These are phyloP conservation scores for Suhomyces vadensis DNA, from an alignment of 805 yeast genomes.

Conservation along the genomic window DNA sequence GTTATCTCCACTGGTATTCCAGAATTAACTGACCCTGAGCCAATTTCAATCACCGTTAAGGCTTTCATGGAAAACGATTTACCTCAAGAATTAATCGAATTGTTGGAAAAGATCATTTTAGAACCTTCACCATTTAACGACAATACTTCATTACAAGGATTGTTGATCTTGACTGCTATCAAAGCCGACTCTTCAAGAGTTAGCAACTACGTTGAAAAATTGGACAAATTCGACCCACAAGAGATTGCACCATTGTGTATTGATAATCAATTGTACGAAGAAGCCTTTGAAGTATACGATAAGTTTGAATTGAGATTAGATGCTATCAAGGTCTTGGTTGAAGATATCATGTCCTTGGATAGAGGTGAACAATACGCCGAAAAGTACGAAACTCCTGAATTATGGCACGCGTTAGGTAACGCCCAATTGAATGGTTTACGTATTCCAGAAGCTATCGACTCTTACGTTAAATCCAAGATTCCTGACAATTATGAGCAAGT, in stretches of 20 bases:
- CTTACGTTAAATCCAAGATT: slow-evolving; percentile 89
- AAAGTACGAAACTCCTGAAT: slow-evolving; percentile 76
- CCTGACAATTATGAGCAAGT: slow-evolving; percentile 88
- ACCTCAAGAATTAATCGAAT: slow-evolving; percentile 89
- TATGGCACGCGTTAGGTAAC: slow-evolving; percentile 94
- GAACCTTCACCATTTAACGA: slow-evolving; percentile 98
- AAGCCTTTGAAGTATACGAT: slow-evolving; percentile 90
- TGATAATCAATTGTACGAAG: slow-evolving; percentile 86
- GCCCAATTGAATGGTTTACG: slow-evolving; percentile 95
- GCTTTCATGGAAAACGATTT: slow-evolving; percentile 95
- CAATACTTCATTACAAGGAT: slow-evolving; percentile 91
- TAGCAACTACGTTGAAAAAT: slow-evolving; percentile 76
- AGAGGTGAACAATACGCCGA: slow-evolving; percentile 94
- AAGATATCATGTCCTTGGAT: slow-evolving; percentile 90
- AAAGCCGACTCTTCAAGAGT: slow-evolving; percentile 92
- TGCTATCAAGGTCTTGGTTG: slow-evolving; percentile 89
- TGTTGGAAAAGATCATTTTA: slow-evolving; percentile 90
- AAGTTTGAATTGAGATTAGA: slow-evolving; percentile 74
- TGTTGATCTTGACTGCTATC: slow-evolving; percentile 89
- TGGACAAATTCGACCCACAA: slow-evolving; percentile 87
- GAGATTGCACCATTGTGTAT: slow-evolving; percentile 93
- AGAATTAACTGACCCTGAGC: slow-evolving; percentile 89
- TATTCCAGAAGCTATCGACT: slow-evolving; percentile 85
- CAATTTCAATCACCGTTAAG: slow-evolving; percentile 88
- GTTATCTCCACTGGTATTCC: slow-evolving; percentile 96